Evolutionary conservation across 345 rosid species (phyloP).

Genomic region (Gossypium herbaceum): DNA sequence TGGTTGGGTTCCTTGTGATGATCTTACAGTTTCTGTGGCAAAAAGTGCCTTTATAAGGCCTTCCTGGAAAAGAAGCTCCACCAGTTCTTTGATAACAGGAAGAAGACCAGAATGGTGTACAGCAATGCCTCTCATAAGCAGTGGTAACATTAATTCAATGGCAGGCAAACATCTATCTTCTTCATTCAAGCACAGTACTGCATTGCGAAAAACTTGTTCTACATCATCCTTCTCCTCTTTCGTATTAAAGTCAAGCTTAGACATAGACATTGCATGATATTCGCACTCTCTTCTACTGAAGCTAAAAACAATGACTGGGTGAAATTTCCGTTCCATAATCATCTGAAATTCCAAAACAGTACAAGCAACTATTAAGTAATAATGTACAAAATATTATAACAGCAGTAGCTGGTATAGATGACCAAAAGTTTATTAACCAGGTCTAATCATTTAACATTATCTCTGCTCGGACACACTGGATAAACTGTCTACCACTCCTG

Average conservation of each 20-base stretch:
- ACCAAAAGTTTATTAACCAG: background rate
- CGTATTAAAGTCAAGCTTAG: constrained; percentile 94
- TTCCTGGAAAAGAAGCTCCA: constrained; percentile 98
- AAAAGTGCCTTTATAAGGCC: constrained; percentile 97
- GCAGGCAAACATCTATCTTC: constrained; percentile 96
- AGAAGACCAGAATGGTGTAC: constrained; percentile 99
- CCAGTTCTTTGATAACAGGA: constrained; percentile 96
- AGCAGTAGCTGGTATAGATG: background rate
- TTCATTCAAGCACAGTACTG: constrained; percentile 82
- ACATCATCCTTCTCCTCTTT: constrained; percentile 76
- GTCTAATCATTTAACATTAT: background rate
- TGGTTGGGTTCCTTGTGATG: constrained; percentile 13
- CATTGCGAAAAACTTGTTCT: constrained; percentile 77
- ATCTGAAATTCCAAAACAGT: constrained; percentile 47
- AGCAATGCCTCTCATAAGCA: constrained; percentile 94
- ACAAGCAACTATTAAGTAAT: background rate
- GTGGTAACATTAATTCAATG: constrained; percentile 92
- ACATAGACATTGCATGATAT: constrained; percentile 96
- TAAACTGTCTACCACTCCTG: background rate
- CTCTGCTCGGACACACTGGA: background rate
- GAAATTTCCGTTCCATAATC: constrained; percentile 93
- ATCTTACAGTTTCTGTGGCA: constrained; percentile 94
- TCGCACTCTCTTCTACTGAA: constrained; percentile 99
- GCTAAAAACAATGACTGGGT: constrained; percentile 97
- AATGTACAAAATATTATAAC: background rate